Evolutionary conservation across 306 rosid species (phyloP).

Genomic region (Corylus americana): DNA sequence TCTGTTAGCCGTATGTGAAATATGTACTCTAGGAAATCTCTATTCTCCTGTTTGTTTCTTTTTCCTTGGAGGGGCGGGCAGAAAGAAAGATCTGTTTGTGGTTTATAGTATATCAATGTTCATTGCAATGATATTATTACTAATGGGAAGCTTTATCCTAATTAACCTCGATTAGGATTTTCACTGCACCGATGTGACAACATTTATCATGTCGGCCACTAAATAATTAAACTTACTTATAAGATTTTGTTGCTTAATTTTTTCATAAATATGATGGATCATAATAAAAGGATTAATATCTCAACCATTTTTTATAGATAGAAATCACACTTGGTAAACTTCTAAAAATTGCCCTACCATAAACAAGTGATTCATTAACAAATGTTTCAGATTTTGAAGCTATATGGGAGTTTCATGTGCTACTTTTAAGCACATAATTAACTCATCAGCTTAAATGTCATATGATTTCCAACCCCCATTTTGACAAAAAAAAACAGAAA

Average conservation of each 20-base stretch:
- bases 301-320: too few relatives aligned
- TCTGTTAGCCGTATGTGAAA: conserved; percentile 9
- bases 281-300: too few relatives aligned
- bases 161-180: too few relatives aligned
- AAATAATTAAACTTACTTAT: too few relatives aligned
- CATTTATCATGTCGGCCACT: too few relatives aligned
- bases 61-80: neutral
- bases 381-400: neutral
- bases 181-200: too few relatives aligned
- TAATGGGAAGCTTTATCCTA: too few relatives aligned
- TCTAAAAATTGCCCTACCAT: neutral
- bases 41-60: conserved; percentile 5
- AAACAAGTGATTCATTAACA: neutral
- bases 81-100: too few relatives aligned
- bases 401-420: neutral
- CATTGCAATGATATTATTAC: neutral
- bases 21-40: conserved; percentile 7
- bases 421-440: neutral
- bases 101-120: neutral
- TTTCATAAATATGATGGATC: too few relatives aligned
- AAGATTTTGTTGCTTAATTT: too few relatives aligned
- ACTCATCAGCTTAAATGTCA: neutral
- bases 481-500: neutral
- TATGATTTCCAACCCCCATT: neutral
- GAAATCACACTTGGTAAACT: too few relatives aligned